Conservation (phyloP, 225 moss, liverwort and hornwort genomes). For the Neckera pumila region DNA sequence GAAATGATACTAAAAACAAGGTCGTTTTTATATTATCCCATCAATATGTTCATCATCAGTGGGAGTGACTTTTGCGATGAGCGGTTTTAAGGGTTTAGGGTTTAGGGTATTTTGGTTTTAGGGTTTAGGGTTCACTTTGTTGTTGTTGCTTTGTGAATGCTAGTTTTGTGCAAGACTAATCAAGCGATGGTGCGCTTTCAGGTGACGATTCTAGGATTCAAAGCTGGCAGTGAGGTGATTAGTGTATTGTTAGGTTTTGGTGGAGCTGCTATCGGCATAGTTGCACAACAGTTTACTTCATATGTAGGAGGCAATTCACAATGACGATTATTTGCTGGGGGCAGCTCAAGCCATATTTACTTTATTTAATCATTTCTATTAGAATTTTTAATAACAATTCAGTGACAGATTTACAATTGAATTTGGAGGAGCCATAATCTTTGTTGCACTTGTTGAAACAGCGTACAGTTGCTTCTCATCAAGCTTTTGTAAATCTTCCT, state of each 20-base stretch:
- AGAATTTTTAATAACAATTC: neutral
- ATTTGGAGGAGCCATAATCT: neutral
- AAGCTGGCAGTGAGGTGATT: slow-evolving; percentile 77
- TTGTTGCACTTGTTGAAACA: neutral
- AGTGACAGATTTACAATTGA: neutral
- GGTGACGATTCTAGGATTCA: slow-evolving; percentile 90
- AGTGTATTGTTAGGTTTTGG: slow-evolving; percentile 69
- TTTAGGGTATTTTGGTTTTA: neutral
- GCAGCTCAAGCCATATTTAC: neutral
- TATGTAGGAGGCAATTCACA: slow-evolving; percentile 6
- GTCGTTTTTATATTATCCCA: neutral
- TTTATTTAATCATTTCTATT: neutral
- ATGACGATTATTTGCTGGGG: neutral
- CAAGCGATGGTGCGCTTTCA: slow-evolving; percentile 8
- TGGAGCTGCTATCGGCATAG: slow-evolving; percentile 82
- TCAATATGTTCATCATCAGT: no score
- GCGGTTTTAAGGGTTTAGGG: neutral
- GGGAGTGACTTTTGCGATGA: neutral
- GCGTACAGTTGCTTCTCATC: neutral
- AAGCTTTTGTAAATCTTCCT: neutral
- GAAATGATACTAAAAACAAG: neutral
- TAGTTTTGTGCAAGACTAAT: neutral
- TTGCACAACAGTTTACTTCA: slow-evolving; percentile 77
- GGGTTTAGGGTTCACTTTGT: neutral
- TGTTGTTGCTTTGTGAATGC: neutral